phyloP scores from a whole-genome alignment of 2,329 filamentous ascomycete species.

The Colletotrichum godetiae region DNA sequence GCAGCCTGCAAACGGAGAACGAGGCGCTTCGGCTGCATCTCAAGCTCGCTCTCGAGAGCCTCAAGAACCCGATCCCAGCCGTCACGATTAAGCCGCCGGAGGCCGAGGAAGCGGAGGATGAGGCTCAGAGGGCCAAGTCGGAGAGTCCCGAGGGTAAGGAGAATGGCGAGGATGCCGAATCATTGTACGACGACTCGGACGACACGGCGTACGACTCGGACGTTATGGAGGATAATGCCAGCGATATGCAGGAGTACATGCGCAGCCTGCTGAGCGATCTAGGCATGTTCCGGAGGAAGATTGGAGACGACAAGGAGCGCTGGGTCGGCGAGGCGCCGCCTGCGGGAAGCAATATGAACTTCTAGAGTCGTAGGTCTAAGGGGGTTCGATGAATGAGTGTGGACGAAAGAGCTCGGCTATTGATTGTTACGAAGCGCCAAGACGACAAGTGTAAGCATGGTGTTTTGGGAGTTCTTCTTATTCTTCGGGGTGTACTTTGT shows the following conservation, averaged over 20 bases:
- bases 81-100: conserved; percentile 52
- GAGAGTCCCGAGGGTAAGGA: conserved; percentile 54
- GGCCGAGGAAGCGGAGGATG: conserved; percentile 15
- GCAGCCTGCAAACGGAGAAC: conserved; percentile 88
- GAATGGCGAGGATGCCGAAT: conserved; percentile 70
- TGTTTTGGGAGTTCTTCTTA: conserved; percentile 35
- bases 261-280: conserved; percentile 85
- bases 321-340: conserved; percentile 72
- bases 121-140: conserved; percentile 21
- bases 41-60: conserved; percentile 83
- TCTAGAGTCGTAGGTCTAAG: conserved; percentile 39
- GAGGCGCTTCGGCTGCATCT: conserved; percentile 90
- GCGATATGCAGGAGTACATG: conserved; percentile 85
- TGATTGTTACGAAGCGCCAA: conserved; percentile 7
- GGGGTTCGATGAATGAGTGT: no score
- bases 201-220: conserved; percentile 53
- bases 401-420: neutral
- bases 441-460: conserved; percentile 33
- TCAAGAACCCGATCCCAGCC: conserved; percentile 90
- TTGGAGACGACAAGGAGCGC: conserved; percentile 81
- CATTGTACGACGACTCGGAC: conserved; percentile 52
- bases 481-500: conserved; percentile 14
- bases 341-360: conserved; percentile 57
- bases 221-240: conserved; percentile 63
- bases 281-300: conserved; percentile 83